Evolutionary conservation across 768 basidiomycete genomes (phyloP).

Genomic region (Obba rivulosa): DNA sequence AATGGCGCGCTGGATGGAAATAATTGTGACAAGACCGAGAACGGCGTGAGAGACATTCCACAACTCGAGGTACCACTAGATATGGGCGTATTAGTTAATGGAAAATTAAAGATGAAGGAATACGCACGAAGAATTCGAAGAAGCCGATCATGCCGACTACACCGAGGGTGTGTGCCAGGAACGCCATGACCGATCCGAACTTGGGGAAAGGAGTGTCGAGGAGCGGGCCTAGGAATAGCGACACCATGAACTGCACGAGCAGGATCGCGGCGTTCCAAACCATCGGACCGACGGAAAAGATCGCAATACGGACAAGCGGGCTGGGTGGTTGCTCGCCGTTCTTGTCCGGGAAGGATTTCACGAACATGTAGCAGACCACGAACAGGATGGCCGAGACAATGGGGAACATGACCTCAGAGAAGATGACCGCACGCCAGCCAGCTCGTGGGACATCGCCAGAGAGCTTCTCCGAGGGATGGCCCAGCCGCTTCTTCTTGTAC

Average conservation of each 20-base stretch:
- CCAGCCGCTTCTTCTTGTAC: conserved; percentile 98
- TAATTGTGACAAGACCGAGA: conserved; percentile 86
- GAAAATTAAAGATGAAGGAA: background rate
- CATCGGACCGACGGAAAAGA: conserved; percentile 91
- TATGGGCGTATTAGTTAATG: conserved; percentile 9
- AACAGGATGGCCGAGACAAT: conserved; percentile 82
- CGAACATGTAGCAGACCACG: conserved; percentile 87
- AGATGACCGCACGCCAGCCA: conserved; percentile 83
- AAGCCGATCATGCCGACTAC: conserved; percentile 86
- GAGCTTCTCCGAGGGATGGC: conserved; percentile 95
- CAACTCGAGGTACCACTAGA: conserved; percentile 87
- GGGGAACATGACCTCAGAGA: conserved; percentile 85
- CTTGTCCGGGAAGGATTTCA: conserved; percentile 75
- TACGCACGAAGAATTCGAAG: conserved; percentile 90
- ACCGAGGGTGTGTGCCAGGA: conserved; percentile 78
- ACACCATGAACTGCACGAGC: conserved; percentile 82
- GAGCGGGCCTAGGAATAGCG: conserved; percentile 90
- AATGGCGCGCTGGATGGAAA: conserved; percentile 86
- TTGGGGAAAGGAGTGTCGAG: conserved; percentile 76
- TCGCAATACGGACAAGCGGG: conserved; percentile 87
- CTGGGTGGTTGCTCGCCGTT: conserved; percentile 65
- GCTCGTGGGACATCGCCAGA: conserved; percentile 94
- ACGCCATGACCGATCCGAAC: conserved; percentile 91
- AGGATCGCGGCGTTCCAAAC: conserved; percentile 92
- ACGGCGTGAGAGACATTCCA: conserved; percentile 94